Evolutionary conservation across 371 early-diverging fungal genomes (phyloP), one percentile per base, ranked within the genome.

Genomic region (Mortierella polycephala): DNA sequence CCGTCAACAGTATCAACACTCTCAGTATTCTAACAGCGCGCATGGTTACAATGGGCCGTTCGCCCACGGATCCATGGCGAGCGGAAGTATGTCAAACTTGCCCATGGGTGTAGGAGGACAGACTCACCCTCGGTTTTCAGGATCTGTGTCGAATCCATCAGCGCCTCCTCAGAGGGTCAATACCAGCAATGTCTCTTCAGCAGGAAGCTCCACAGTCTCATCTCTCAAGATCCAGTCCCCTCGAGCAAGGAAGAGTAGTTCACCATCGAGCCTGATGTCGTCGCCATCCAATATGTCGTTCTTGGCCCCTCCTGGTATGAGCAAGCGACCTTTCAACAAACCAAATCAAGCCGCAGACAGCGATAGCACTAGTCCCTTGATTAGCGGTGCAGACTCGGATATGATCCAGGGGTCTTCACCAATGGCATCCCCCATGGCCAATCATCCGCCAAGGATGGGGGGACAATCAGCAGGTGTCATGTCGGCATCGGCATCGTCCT

Each of bases 221-320:
- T 23, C 73, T 2, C 51, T 64, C 46, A 40, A 59, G 49, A 57
- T 65, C 30, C 61, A 49, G 10, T 71, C 79, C 1, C 69, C 72
- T 13, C 58, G 57, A 42, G 62, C 80, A 37, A 73, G 80, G 23
- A 79, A 79, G 73, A 79, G 80, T 49, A 73, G 80, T 11, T 72
- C 80, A 7, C 80, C 73, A 2, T 60, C 67, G n/a, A 79, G 80
- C 42, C 42, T 73, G 44, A 72, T 79, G 80, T 72, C 80, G 11
- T 66, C 73, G 13, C 80, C 80, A 9, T 79, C 80, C 51, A 79
- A 73, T 49, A 71, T 79, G 73, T 51, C 80, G 23, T 73, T 73
- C 69, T 21, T 73, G 61, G 57, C 63, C 21, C 57, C 70, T 12
- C 57, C 76, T 13, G 71, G 67, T 9, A 42, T 37, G 50, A 47